phyloP scores from a whole-genome alignment of 2,329 filamentous ascomycete species.

The Fonsecaea nubica region DNA sequence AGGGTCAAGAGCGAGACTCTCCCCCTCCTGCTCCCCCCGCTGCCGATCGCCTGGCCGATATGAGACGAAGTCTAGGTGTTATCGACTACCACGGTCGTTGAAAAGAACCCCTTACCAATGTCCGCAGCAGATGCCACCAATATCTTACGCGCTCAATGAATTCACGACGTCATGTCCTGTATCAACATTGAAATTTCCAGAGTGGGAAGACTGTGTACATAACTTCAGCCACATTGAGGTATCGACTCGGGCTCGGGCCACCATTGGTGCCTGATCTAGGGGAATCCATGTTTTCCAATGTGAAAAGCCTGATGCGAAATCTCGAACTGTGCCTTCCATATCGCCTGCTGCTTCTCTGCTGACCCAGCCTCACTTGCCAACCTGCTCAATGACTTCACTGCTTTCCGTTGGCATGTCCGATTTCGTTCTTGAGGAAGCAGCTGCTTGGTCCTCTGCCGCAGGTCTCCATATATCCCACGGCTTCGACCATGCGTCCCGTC shows the following conservation, averaged over 20 bases:
- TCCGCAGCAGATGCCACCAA: background rate
- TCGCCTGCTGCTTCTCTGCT: background rate
- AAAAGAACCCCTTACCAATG: background rate
- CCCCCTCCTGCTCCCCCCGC: conserved; percentile 14
- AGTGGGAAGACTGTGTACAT: background rate
- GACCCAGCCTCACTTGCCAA: background rate
- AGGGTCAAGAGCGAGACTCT: conserved; percentile 4
- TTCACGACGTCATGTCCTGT: conserved; percentile 23
- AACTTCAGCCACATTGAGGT: background rate
- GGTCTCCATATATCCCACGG: background rate
- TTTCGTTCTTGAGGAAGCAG: background rate
- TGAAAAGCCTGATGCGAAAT: background rate
- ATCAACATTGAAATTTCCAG: conserved; percentile 9
- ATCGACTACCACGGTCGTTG: conserved; percentile 13
- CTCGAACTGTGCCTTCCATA: background rate
- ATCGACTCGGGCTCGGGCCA: background rate
- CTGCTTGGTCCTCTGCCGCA: background rate
- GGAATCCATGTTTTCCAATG: background rate
- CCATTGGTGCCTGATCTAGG: background rate
- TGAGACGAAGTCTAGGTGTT: conserved; percentile 34
- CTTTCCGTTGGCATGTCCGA: background rate
- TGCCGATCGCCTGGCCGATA: conserved; percentile 32
- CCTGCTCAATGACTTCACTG: background rate
- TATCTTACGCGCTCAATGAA: conserved; percentile 19
- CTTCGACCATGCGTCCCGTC: background rate